Evolutionary conservation across 805 yeast genomes (phyloP).

Genomic region (Pichia thaimueangensis): DNA sequence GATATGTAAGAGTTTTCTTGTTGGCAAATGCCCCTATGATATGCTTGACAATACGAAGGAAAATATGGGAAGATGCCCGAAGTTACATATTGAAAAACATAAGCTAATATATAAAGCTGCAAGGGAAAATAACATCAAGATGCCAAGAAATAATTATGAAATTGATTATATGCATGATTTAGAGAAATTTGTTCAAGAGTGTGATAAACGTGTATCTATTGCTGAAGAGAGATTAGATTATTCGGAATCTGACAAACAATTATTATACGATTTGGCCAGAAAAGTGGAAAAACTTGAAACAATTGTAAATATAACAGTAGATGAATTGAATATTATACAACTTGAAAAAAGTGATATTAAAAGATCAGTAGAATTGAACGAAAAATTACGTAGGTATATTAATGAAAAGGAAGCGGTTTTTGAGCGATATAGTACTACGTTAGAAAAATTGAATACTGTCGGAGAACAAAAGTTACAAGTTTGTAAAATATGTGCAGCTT

Average conservation of each 20-base stretch:
- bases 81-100: conserved; percentile 66
- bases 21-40: conserved; percentile 83
- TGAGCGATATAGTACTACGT: conserved; percentile 49
- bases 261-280: conserved; percentile 30
- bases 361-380: conserved; percentile 45
- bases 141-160: conserved; percentile 39
- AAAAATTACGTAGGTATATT: conserved; percentile 38
- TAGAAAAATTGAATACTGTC: conserved; percentile 73
- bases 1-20: conserved; percentile 76
- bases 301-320: conserved; percentile 56
- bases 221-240: conserved; percentile 64
- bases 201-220: conserved; percentile 55
- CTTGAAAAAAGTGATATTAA: conserved; percentile 39
- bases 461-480: conserved; percentile 89
- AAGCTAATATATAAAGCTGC: conserved; percentile 59
- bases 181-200: conserved; percentile 54
- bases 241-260: conserved; percentile 51
- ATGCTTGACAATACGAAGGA: conserved; percentile 76
- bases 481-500: conserved; percentile 87
- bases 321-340: conserved; percentile 50
- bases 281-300: conserved; percentile 57
- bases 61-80: conserved; percentile 75
- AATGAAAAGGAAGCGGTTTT: conserved; percentile 46
- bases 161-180: conserved; percentile 40
- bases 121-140: conserved; percentile 30